Conservation (phyloP, 257 asterid genomes). For the Eucommia ulmoides region DNA sequence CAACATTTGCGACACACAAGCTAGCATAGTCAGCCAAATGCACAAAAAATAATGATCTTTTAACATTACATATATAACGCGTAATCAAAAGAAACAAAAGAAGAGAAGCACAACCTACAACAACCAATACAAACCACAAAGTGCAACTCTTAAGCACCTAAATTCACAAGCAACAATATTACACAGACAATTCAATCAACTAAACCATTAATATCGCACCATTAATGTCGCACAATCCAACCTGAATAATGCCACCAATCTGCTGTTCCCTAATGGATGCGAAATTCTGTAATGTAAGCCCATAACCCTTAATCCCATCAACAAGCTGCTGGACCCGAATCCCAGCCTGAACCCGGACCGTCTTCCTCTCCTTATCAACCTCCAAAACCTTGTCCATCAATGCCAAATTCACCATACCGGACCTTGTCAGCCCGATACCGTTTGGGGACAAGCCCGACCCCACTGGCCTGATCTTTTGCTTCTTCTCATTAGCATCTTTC, state of each 20-base stretch:
- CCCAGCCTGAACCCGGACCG: conserved; percentile 89
- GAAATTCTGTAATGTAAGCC: conserved; percentile 84
- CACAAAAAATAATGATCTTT: too few species aligned
- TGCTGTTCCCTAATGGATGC: conserved; percentile 96
- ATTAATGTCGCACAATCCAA: conserved; percentile 7
- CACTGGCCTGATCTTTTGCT: conserved; percentile 75
- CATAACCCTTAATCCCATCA: conserved; percentile 72
- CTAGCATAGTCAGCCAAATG: too few species aligned
- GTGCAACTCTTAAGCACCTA: neutral
- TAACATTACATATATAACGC: neutral
- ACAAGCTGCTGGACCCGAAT: conserved; percentile 93
- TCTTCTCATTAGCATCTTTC: conserved; percentile 41
- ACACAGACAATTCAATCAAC: neutral
- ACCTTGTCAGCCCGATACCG: conserved; percentile 78
- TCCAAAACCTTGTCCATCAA: conserved; percentile 87
- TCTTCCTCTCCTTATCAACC: conserved; percentile 72
- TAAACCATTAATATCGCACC: too few species aligned
- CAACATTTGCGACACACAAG: too few species aligned
- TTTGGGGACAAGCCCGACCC: conserved; percentile 92
- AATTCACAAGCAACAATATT: neutral
- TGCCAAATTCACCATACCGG: conserved; percentile 91
- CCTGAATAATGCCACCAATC: conserved; percentile 96
- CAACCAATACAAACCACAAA: neutral
- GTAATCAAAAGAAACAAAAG: neutral
- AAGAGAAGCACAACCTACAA: too few species aligned